These are phyloP conservation scores for Candida michaelii DNA, from an alignment of 805 yeast genomes.

Conservation along the genomic window DNA sequence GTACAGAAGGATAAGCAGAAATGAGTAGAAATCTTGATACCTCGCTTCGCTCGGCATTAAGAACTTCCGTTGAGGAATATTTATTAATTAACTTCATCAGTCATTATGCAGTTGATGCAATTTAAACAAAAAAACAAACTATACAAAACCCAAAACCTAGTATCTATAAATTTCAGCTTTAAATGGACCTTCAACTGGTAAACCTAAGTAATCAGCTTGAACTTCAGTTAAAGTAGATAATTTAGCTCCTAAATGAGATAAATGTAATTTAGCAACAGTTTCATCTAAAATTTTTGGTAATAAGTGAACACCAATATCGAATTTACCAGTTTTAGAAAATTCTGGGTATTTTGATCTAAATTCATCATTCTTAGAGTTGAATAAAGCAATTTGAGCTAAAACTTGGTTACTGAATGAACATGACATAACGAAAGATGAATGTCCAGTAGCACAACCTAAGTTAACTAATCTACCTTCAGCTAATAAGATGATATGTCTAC, in stretches of 20 bases:
- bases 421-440: constrained; percentile 98
- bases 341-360: constrained; percentile 84
- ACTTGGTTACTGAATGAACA: constrained; percentile 99
- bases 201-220: constrained; percentile 93
- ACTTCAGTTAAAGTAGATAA: constrained; percentile 71
- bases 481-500: constrained; percentile 91
- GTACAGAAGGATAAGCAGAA: no score
- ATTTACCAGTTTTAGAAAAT: constrained; percentile 90
- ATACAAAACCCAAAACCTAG: constrained; percentile 38
- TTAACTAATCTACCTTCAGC: constrained; percentile 99
- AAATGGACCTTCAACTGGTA: constrained; percentile 93
- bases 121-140: constrained; percentile 23
- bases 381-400: constrained; percentile 96
- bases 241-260: constrained; percentile 89
- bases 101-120: constrained; percentile 48
- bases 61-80: constrained; percentile 22
- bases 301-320: constrained; percentile 88
- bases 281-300: constrained; percentile 98
- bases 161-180: constrained; percentile 98
- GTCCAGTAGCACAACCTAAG: constrained; percentile 99
- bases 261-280: constrained; percentile 96
- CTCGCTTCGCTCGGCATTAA: no score
- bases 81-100: constrained; percentile 18
- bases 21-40: no score
- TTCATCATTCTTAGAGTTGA: constrained; percentile 77